These are phyloP conservation scores for Penicillium waksmanii DNA, from an alignment of 495 filamentous ascomycete genomes.

Conservation along the genomic window DNA sequence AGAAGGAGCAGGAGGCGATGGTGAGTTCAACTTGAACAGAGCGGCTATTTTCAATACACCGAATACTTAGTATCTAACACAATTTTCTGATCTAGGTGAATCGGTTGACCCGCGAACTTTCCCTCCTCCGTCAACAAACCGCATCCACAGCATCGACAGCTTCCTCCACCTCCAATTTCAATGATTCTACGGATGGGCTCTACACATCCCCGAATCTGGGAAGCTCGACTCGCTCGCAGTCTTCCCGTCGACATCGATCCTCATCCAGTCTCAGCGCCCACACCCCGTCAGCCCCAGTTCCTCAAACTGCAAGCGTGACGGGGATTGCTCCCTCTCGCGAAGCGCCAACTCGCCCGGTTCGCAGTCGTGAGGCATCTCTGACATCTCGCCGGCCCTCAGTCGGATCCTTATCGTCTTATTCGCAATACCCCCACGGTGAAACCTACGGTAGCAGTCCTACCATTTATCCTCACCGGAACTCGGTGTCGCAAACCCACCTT, in stretches of 20 bases:
- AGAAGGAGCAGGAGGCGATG: slow-evolving; percentile 94
- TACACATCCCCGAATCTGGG: slow-evolving; percentile 53
- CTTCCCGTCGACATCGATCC: slow-evolving; percentile 65
- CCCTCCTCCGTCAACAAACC: slow-evolving; percentile 77
- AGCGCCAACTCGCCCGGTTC: slow-evolving; percentile 21
- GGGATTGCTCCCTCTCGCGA: slow-evolving; percentile 55
- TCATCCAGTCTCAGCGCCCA: slow-evolving; percentile 63
- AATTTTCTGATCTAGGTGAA: slow-evolving; percentile 65
- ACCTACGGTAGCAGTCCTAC: slow-evolving; percentile 31
- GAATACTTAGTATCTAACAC: neutral
- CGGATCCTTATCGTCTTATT: slow-evolving; percentile 38
- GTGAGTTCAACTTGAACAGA: slow-evolving; percentile 49
- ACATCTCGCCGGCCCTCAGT: slow-evolving; percentile 48
- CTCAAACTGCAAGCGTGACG: slow-evolving; percentile 46
- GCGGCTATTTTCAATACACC: neutral
- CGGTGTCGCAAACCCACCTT: slow-evolving; percentile 34
- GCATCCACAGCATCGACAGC: slow-evolving; percentile 80
- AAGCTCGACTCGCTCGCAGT: slow-evolving; percentile 56
- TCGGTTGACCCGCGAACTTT: slow-evolving; percentile 84
- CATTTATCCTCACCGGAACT: slow-evolving; percentile 38
- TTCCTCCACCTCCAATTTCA: slow-evolving; percentile 70
- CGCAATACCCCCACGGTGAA: slow-evolving; percentile 36
- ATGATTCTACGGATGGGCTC: slow-evolving; percentile 51
- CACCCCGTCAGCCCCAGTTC: slow-evolving; percentile 49
- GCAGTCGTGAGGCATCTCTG: slow-evolving; percentile 48